Evolutionary conservation across 495 filamentous ascomycete genomes (phyloP).

Genomic region (Neurospora sp.): DNA sequence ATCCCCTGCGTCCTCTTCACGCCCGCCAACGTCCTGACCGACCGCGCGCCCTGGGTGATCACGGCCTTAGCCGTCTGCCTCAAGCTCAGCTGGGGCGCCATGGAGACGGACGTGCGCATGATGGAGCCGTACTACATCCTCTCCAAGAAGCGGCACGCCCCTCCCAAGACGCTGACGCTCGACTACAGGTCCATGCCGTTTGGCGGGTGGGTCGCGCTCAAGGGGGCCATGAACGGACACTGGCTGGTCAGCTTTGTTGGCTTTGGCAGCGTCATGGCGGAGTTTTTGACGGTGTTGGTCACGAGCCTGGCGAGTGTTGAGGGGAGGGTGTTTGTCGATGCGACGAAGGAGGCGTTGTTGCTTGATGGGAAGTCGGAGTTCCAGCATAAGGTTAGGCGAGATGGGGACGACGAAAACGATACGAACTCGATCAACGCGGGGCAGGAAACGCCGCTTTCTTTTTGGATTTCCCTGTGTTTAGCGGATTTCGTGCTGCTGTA

Average conservation of each 20-base stretch:
- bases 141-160: constrained; percentile 46
- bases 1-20: constrained; percentile 51
- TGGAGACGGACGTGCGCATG: constrained; percentile 65
- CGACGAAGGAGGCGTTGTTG: background rate
- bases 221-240: constrained; percentile 51
- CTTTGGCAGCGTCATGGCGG: constrained; percentile 51
- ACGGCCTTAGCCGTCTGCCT: constrained; percentile 52
- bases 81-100: constrained; percentile 56
- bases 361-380: constrained; percentile 3
- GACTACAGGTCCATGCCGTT: constrained; percentile 65
- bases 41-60: constrained; percentile 53
- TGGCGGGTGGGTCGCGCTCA: constrained; percentile 46
- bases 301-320: constrained; percentile 51
- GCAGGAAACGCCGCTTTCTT: constrained; percentile 51
- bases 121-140: constrained; percentile 68
- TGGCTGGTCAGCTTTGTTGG: constrained; percentile 53
- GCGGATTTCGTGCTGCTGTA: constrained; percentile 49
- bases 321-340: constrained; percentile 41
- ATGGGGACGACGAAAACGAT: constrained; percentile 8
- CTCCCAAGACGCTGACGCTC: constrained; percentile 51
- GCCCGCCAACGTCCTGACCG: constrained; percentile 40
- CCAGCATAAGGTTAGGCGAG: background rate
- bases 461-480: constrained; percentile 48
- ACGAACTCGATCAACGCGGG: constrained; percentile 41
- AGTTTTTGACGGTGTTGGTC: constrained; percentile 57